A percentile compares a stretch with the other conserved stretches of the same genome.
phyloP scores from a whole-genome alignment of 2,329 filamentous ascomycete genomes.

The Fusarium paranaense region DNA sequence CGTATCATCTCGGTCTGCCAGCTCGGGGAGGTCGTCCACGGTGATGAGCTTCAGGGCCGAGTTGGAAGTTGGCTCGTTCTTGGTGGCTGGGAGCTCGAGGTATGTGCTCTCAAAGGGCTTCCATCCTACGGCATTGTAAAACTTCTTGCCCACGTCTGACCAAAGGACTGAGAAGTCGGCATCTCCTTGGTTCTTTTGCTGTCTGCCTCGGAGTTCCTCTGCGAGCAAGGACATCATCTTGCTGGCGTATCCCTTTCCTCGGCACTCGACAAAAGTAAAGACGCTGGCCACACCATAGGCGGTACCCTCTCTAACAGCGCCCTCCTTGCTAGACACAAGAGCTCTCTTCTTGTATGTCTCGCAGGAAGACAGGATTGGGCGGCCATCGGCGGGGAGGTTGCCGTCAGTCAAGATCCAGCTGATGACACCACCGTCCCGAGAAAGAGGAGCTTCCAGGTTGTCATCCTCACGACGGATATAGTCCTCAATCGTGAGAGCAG shows the following conservation, averaged over 20 bases:
- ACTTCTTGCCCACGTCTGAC: slow-evolving; percentile 86
- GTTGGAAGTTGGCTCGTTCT: slow-evolving; percentile 43
- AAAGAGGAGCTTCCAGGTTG: slow-evolving; percentile 68
- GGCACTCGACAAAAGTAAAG: slow-evolving; percentile 75
- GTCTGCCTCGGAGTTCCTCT: slow-evolving; percentile 46
- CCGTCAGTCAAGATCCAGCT: slow-evolving; percentile 73
- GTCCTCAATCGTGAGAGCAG: slow-evolving; percentile 62
- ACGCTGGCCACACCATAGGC: slow-evolving; percentile 84
- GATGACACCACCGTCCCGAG: slow-evolving; percentile 68
- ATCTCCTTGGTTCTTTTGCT: slow-evolving; percentile 47
- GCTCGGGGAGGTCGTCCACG: slow-evolving; percentile 68
- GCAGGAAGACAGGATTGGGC: slow-evolving; percentile 71
- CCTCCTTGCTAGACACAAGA: slow-evolving; percentile 55
- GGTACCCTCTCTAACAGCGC: slow-evolving; percentile 62
- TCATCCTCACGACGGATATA: slow-evolving; percentile 72
- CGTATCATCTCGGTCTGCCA: slow-evolving; percentile 74
- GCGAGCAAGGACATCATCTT: slow-evolving; percentile 79
- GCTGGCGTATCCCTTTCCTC: slow-evolving; percentile 80
- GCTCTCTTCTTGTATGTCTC: slow-evolving; percentile 73
- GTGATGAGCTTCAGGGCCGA: slow-evolving; percentile 59
- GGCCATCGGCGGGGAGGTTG: slow-evolving; percentile 51
- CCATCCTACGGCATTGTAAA: slow-evolving; percentile 85
- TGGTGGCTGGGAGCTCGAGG: slow-evolving; percentile 65
- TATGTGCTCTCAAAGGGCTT: slow-evolving; percentile 78
- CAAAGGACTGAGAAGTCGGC: slow-evolving; percentile 80